A percentile compares a stretch with the other conserved stretches of the same genome.
These are phyloP conservation scores for Psilocybe cubensis DNA, from an alignment of 768 basidiomycete species.

Conservation along the genomic window DNA sequence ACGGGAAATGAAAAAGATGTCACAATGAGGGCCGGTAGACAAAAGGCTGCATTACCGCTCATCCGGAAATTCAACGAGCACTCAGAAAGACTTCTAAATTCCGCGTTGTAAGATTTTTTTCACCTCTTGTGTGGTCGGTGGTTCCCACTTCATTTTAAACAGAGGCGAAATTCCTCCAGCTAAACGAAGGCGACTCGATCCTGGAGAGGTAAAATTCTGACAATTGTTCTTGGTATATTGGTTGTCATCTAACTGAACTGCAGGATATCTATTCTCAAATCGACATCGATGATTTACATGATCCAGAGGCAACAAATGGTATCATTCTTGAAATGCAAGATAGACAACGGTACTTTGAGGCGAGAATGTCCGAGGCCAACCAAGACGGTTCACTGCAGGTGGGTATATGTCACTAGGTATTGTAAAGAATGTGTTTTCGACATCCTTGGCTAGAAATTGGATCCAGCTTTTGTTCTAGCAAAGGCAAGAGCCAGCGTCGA, in stretches of 20 bases:
- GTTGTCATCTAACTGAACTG: slow-evolving; percentile 3
- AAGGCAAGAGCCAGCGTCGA: slow-evolving; percentile 50
- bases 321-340: slow-evolving; percentile 89
- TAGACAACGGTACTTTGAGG: slow-evolving; percentile 82
- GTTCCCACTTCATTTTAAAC: slow-evolving; percentile 7
- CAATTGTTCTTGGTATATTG: neutral
- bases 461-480: slow-evolving; percentile 49
- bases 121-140: neutral
- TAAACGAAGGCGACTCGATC: slow-evolving; percentile 61
- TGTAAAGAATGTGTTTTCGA: neutral
- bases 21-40: slow-evolving; percentile 95
- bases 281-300: slow-evolving; percentile 85
- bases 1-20: slow-evolving; percentile 88
- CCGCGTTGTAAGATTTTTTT: slow-evolving; percentile 58
- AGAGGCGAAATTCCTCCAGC: slow-evolving; percentile 60
- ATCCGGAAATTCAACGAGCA: slow-evolving; percentile 99
- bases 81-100: slow-evolving; percentile 84
- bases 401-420: neutral
- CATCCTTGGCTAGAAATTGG: slow-evolving; percentile 39
- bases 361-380: slow-evolving; percentile 43
- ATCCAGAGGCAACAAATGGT: slow-evolving; percentile 63
- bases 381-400: slow-evolving; percentile 36
- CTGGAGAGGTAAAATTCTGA: slow-evolving; percentile 40
- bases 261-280: slow-evolving; percentile 57
- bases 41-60: slow-evolving; percentile 85